Conservation (phyloP, 768 basidiomycete species). For the Botryobasidium botryosum region DNA sequence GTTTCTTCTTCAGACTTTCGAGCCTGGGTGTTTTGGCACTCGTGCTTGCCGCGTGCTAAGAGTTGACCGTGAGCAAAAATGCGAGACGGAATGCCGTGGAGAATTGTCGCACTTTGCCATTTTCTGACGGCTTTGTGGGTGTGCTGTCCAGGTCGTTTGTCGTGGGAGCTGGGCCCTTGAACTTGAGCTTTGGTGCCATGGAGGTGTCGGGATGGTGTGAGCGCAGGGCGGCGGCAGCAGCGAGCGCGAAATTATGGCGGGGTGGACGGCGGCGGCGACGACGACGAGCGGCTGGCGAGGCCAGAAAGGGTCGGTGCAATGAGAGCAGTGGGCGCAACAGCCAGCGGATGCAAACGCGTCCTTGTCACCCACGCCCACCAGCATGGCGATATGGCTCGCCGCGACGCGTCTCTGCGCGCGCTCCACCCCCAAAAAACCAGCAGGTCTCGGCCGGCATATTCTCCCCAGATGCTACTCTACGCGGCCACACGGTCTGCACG, state of each 20-base stretch:
- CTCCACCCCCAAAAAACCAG: slow-evolving; percentile 6
- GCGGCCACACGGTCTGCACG: not conserved
- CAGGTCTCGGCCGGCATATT: not conserved
- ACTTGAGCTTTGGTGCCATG: not conserved
- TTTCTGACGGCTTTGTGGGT: not conserved
- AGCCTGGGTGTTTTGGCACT: not conserved
- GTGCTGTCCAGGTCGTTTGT: not conserved
- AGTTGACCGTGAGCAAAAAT: not conserved
- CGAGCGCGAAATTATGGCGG: no score
- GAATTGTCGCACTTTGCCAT: not conserved
- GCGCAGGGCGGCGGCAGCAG: no score
- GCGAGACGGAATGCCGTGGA: not conserved
- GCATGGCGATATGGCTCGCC: not conserved
- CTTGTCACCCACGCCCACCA: no score
- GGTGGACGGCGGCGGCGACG: no score
- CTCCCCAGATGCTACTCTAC: not conserved
- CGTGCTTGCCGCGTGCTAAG: not conserved
- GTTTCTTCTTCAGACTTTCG: not conserved
- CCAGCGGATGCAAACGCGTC: no score
- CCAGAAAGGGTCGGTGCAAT: no score
- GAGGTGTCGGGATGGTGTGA: not conserved
- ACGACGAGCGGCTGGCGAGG: no score
- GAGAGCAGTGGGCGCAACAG: no score
- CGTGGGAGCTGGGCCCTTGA: not conserved
- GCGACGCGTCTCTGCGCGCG: not conserved